Conservation (phyloP, 2,329 filamentous ascomycete species). For the Cladosporium sp. region DNA sequence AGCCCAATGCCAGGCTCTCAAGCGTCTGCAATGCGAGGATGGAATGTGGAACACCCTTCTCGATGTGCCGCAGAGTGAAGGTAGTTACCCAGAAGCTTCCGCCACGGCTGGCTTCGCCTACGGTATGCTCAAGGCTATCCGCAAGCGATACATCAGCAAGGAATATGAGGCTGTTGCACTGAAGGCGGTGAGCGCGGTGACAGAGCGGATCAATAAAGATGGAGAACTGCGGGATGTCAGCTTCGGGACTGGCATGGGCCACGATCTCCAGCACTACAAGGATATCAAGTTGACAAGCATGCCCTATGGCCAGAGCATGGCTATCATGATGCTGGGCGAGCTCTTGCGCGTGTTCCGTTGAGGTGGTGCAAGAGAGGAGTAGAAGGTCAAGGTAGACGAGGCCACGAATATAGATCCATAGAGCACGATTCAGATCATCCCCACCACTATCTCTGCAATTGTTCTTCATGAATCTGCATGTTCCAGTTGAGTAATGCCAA, state of each 20-base stretch:
- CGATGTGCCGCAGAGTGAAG: slow-evolving; percentile 60
- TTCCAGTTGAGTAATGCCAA: neutral
- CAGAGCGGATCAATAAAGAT: slow-evolving; percentile 60
- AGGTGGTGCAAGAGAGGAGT: slow-evolving; percentile 10
- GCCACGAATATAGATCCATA: neutral
- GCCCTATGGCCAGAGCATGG: slow-evolving; percentile 83
- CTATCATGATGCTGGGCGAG: slow-evolving; percentile 75
- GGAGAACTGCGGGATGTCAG: slow-evolving; percentile 71
- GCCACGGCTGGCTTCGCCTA: slow-evolving; percentile 79
- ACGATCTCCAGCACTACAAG: slow-evolving; percentile 69
- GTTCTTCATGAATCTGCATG: neutral
- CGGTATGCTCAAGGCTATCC: slow-evolving; percentile 68
- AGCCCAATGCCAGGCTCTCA: slow-evolving; percentile 64
- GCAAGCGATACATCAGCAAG: slow-evolving; percentile 64
- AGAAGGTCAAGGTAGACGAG: neutral
- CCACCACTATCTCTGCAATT: neutral
- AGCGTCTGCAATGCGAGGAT: slow-evolving; percentile 53
- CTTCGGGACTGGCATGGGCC: slow-evolving; percentile 76
- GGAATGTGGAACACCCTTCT: slow-evolving; percentile 74
- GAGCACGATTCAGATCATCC: neutral
- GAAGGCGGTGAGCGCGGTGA: slow-evolving; percentile 62
- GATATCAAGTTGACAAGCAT: slow-evolving; percentile 73
- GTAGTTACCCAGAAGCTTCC: slow-evolving; percentile 71
- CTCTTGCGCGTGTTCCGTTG: slow-evolving; percentile 59
- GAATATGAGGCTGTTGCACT: slow-evolving; percentile 60